Conservation (phyloP, 2,329 filamentous ascomycete species). For the Pseudocercospora vitis region DNA sequence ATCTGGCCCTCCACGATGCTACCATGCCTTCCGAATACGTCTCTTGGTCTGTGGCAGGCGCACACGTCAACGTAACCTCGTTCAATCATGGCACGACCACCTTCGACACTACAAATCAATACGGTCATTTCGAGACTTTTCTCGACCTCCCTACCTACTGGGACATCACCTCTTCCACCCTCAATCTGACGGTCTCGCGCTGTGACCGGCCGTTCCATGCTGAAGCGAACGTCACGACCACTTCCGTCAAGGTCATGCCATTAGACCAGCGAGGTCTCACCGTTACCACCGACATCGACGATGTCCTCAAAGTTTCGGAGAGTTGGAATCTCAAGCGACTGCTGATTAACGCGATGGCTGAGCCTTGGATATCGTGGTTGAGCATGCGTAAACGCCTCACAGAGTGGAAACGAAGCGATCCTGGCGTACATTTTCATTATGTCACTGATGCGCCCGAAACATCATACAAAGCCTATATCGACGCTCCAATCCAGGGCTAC, state of each 20-base stretch:
- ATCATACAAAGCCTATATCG: slow-evolving; percentile 19
- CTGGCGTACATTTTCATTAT: slow-evolving; percentile 32
- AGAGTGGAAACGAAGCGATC: slow-evolving; percentile 12
- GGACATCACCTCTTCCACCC: background rate
- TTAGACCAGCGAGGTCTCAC: slow-evolving; percentile 24
- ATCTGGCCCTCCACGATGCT: background rate
- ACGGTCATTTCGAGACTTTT: slow-evolving; percentile 11
- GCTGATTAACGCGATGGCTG: slow-evolving; percentile 21
- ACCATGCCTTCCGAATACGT: background rate
- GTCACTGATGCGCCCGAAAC: slow-evolving; percentile 28
- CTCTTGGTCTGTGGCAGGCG: background rate
- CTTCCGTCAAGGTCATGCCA: background rate
- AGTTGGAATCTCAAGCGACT: slow-evolving; percentile 31
- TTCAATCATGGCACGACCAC: background rate
- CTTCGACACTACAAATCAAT: slow-evolving; percentile 6
- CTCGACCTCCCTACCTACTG: background rate
- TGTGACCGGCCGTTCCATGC: background rate
- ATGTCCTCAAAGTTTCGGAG: slow-evolving; percentile 28
- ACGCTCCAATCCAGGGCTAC: slow-evolving; percentile 19
- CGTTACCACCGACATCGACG: slow-evolving; percentile 32
- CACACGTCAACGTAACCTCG: background rate
- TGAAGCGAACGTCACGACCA: background rate
- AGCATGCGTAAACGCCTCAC: slow-evolving; percentile 26
- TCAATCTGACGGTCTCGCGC: background rate
- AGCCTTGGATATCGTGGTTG: slow-evolving; percentile 24